Base-by-base conservation (phyloP, 2,329 filamentous ascomycete genomes). In the Arthrobotrys sphaeroides region DNA sequence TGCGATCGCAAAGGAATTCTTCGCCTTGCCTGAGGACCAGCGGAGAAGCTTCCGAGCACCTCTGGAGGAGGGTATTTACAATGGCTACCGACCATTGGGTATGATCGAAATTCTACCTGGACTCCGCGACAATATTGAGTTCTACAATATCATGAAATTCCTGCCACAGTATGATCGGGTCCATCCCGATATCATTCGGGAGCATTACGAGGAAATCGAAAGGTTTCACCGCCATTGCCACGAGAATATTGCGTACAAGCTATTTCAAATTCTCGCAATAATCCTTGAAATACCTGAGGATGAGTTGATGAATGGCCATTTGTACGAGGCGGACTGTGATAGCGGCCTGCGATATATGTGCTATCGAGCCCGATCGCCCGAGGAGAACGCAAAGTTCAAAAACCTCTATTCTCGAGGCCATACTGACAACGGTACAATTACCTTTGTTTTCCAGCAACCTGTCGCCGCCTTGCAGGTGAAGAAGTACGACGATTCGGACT, bases 311-410 rank as follows among this genome's bases (percentile, higher is more conserved):
- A 83, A 84, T 16, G 82, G 86, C 5, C 88, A 90, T 80, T 83
- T 83, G 13, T 90, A 89, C 80, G 84, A 88, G 1, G 83, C 85
- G n/a, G 84, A 86, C 26, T 85, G 86, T 16, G 87, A 89, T 74
- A 87, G 87, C 22, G 87, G 89, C 69, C 83, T 89, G n/a, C 84
- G 88, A 1, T 89, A 89, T 80, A 89, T 89, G 87, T 83, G 86
- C 55, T 89, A 89, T 74, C 83, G 84, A 6, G 84, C 84, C 0
- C 85, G 87, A 36, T 84, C 82, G 0, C 79, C 83, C 0, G 84
- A 86, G n/a, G 84, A 86, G 22, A 85, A 85, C 68, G 83, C 82
- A 28, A 82, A 82, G 40, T 82, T 83, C 1, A 84, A 84, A 0
- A 81, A 82, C 18, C 81, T 87, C 0, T 85, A 85, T 77, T 82